Conservation (phyloP, 768 basidiomycete species). For the Podaxis sp. region DNA sequence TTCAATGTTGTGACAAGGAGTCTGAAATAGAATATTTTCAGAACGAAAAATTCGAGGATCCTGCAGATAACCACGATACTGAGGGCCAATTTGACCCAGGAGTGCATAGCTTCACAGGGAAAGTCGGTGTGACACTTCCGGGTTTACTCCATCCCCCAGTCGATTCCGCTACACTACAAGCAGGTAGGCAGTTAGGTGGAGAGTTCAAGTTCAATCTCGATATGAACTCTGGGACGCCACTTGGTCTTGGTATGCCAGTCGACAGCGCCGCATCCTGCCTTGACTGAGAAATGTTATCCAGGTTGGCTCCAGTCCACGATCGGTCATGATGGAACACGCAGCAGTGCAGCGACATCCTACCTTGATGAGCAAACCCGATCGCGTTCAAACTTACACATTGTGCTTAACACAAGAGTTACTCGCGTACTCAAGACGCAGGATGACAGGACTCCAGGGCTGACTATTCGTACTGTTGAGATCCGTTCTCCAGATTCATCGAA, state of each 20-base stretch:
- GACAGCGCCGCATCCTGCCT: not conserved
- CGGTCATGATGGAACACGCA: constrained; percentile 22
- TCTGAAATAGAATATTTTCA: not conserved
- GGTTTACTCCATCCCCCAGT: constrained; percentile 17
- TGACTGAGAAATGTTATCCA: not conserved
- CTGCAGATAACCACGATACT: constrained; percentile 21
- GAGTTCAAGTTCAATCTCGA: constrained; percentile 18
- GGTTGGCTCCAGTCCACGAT: constrained; percentile 26
- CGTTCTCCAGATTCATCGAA: not conserved
- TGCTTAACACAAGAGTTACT: constrained; percentile 28
- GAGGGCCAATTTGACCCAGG: constrained; percentile 22
- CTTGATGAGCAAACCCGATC: constrained; percentile 21
- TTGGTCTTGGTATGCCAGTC: constrained; percentile 15
- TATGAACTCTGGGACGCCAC: constrained; percentile 16
- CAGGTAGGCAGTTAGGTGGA: constrained; percentile 16
- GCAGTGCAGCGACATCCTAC: constrained; percentile 27
- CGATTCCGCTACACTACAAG: constrained; percentile 22
- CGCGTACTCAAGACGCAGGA: constrained; percentile 18
- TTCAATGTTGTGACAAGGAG: not conserved
- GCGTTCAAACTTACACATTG: constrained; percentile 31
- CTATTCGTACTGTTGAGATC: constrained; percentile 15
- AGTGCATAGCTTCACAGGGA: constrained; percentile 22
- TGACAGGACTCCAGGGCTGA: not conserved
- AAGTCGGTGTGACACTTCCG: constrained; percentile 19
- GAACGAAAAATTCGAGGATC: constrained; percentile 20